Evolutionary conservation across 768 basidiomycete genomes (phyloP).

Genomic region (Auricularia sp.): DNA sequence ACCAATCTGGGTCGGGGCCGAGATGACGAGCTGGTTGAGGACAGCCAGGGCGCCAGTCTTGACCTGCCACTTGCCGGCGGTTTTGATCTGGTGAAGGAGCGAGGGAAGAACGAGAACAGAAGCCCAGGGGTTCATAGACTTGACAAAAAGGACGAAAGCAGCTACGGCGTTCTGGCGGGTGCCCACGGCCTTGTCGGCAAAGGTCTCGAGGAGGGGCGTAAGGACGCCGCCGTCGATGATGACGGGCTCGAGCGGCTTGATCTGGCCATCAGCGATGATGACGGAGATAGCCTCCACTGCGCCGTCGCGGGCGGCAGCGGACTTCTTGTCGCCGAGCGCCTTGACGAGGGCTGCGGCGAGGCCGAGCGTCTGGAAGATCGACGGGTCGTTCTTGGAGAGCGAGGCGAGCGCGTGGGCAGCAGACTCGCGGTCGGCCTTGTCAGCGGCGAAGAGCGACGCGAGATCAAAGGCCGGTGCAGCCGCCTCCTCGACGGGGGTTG

Average conservation of each 20-base stretch:
- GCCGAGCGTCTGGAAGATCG: slow-evolving; percentile 56
- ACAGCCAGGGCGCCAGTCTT: slow-evolving; percentile 79
- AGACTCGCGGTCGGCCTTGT: slow-evolving; percentile 70
- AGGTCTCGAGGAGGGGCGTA: slow-evolving; percentile 75
- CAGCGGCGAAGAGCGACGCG: slow-evolving; percentile 68
- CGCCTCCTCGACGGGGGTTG: background rate
- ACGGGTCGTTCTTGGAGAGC: slow-evolving; percentile 69
- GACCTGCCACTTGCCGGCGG: slow-evolving; percentile 94
- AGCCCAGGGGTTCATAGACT: slow-evolving; percentile 84
- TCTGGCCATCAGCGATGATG: slow-evolving; percentile 51
- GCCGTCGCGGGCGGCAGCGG: slow-evolving; percentile 80
- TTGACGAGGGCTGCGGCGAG: slow-evolving; percentile 68
- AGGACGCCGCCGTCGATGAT: slow-evolving; percentile 84
- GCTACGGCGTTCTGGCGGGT: slow-evolving; percentile 77
- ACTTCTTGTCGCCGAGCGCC: slow-evolving; percentile 93
- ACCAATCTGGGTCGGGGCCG: slow-evolving; percentile 73
- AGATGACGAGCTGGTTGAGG: slow-evolving; percentile 78
- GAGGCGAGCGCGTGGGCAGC: slow-evolving; percentile 62
- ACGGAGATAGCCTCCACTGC: slow-evolving; percentile 67
- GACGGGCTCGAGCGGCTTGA: slow-evolving; percentile 77
- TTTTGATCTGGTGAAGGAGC: slow-evolving; percentile 87
- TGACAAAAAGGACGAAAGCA: slow-evolving; percentile 66
- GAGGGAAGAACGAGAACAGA: slow-evolving; percentile 71
- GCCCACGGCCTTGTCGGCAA: slow-evolving; percentile 90
- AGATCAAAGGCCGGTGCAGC: slow-evolving; percentile 38